Evolutionary conservation across 1,284 basidiomycete species (phyloP).

Genomic region (Ustilago tritici): DNA sequence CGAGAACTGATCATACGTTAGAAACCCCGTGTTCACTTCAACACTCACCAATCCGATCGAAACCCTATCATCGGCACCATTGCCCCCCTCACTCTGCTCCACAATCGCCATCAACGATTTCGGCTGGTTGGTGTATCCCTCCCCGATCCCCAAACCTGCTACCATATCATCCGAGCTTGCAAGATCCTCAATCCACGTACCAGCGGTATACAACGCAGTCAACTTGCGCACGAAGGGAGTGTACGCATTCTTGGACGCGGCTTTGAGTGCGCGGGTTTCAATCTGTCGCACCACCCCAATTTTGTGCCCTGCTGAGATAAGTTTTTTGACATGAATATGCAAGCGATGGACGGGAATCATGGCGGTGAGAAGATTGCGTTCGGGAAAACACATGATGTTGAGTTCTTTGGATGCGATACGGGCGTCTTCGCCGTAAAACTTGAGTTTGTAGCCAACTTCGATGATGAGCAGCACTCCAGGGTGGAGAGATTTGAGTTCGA

Average conservation of each 20-base stretch:
- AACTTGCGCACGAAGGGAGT: constrained; percentile 83
- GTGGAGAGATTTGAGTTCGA: constrained; percentile 70
- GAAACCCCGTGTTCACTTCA: constrained; percentile 86
- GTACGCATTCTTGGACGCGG: constrained; percentile 72
- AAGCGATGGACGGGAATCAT: constrained; percentile 85
- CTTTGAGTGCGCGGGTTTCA: constrained; percentile 96
- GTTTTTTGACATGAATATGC: constrained; percentile 82
- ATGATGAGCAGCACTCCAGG: constrained; percentile 84
- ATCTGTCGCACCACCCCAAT: constrained; percentile 89
- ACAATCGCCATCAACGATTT: constrained; percentile 72
- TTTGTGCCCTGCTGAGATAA: constrained; percentile 84
- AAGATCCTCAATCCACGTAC: constrained; percentile 82
- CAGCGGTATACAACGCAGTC: constrained; percentile 85
- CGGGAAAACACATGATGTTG: constrained; percentile 80
- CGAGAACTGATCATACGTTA: constrained; percentile 85
- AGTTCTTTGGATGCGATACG: constrained; percentile 84
- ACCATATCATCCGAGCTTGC: constrained; percentile 75
- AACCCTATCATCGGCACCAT: constrained; percentile 75
- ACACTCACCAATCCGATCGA: constrained; percentile 82
- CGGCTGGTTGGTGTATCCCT: constrained; percentile 40
- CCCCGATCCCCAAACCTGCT: constrained; percentile 5
- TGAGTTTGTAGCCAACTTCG: constrained; percentile 76
- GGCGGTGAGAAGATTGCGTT: constrained; percentile 84
- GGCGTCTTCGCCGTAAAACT: constrained; percentile 87
- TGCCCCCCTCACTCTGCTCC: constrained; percentile 75